These are phyloP conservation scores for Russula virescens DNA, from an alignment of 768 basidiomycete species.

Conservation along the genomic window DNA sequence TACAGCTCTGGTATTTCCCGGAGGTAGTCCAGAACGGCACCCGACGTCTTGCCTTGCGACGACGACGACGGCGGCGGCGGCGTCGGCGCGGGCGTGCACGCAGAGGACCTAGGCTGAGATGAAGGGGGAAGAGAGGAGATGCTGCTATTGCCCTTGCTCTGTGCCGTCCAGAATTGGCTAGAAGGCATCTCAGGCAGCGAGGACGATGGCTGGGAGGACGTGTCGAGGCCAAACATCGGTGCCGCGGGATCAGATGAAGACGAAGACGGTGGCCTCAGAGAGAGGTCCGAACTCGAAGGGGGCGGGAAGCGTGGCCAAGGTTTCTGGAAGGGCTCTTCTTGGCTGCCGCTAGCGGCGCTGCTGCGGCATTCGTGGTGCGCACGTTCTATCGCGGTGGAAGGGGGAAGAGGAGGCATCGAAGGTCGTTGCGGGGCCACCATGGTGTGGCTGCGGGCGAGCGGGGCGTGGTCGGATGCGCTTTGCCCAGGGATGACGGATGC, in stretches of 20 bases:
- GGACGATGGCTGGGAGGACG: not conserved
- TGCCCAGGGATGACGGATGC: slow-evolving; percentile 3
- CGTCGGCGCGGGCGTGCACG: not conserved
- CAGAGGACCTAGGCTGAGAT: slow-evolving; percentile 14
- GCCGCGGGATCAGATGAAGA: not conserved
- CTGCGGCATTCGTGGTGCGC: not conserved
- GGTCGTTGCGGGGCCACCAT: not conserved
- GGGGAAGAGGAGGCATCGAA: slow-evolving; percentile 4
- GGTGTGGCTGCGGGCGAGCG: not conserved
- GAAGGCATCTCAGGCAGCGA: not conserved
- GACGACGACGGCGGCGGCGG: not conserved
- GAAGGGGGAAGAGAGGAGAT: slow-evolving; percentile 10
- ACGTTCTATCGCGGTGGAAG: not conserved
- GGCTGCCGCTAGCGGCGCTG: not conserved
- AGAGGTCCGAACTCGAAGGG: slow-evolving; percentile 12
- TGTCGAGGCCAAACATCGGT: not conserved
- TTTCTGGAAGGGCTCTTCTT: not conserved
- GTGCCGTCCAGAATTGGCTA: not conserved
- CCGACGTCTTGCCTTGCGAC: slow-evolving; percentile 9
- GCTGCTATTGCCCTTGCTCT: not conserved
- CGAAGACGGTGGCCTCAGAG: not conserved
- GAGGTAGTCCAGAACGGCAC: slow-evolving; percentile 37
- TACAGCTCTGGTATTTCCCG: slow-evolving; percentile 47
- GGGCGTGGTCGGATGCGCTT: not conserved
- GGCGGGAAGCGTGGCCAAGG: not conserved